Conservation (phyloP, 164 flowering plant genomes). For the Magnolia officinalis region DNA sequence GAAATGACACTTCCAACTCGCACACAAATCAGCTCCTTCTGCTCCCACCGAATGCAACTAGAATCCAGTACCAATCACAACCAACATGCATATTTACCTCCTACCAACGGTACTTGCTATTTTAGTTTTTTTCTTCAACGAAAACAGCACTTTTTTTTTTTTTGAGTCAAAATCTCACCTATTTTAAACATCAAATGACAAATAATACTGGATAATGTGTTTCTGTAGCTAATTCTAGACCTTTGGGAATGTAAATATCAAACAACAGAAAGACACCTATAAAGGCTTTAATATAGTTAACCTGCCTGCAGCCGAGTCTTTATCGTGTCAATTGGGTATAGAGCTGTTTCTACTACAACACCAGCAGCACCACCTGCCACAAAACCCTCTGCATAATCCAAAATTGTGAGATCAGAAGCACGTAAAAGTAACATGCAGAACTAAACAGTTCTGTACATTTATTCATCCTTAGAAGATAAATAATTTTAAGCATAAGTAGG, state of each 20-base stretch:
- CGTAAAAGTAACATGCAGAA: neutral
- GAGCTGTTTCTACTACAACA: constrained; percentile 83
- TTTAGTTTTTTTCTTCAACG: too few relatives aligned
- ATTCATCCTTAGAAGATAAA: neutral
- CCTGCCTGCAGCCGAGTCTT: constrained; percentile 93
- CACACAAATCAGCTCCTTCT: too few relatives aligned
- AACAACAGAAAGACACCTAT: constrained; percentile 7
- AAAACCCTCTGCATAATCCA: constrained; percentile 60
- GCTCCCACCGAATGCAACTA: too few relatives aligned
- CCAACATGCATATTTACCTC: too few relatives aligned
- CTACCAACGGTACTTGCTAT: too few relatives aligned
- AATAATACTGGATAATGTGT: too few relatives aligned
- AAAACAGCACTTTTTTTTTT: too few relatives aligned
- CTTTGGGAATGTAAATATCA: neutral
- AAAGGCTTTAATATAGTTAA: constrained; percentile 6
- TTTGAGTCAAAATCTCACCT: too few relatives aligned
- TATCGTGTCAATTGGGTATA: constrained; percentile 94
- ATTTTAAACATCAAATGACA: too few relatives aligned
- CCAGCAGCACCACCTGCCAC: constrained; percentile 95
- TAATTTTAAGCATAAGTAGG: neutral
- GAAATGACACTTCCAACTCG: too few relatives aligned
- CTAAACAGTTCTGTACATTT: neutral
- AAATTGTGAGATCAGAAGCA: neutral
- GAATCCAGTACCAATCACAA: too few relatives aligned
- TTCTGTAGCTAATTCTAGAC: too few relatives aligned